Conservation (phyloP, 1,284 basidiomycete species). For the Sanghuangporus baumii region DNA sequence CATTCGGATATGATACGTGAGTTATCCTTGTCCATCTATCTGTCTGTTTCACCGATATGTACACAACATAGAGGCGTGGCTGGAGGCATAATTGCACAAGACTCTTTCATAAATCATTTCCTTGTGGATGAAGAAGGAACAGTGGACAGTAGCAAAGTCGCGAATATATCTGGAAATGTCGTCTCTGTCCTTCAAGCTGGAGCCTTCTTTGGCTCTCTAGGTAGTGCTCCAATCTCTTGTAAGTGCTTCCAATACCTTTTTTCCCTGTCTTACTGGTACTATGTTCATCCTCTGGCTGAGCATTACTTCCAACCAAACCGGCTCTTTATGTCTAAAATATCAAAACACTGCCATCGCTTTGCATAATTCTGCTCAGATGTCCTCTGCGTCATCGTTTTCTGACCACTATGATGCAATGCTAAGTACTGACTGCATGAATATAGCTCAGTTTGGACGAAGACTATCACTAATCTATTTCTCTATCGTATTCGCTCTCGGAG, state of each 20-base stretch:
- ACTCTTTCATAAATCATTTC: slow-evolving; percentile 59
- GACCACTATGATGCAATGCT: neutral
- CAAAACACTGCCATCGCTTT: no score
- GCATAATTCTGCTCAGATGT: neutral
- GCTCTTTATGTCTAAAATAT: no score
- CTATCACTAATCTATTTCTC: slow-evolving; percentile 54
- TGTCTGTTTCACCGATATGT: no score
- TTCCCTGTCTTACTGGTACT: neutral
- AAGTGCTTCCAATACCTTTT: slow-evolving; percentile 14
- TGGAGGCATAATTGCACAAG: slow-evolving; percentile 60
- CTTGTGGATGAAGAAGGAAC: slow-evolving; percentile 39
- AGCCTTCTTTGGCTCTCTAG: slow-evolving; percentile 74
- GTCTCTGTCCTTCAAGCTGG: slow-evolving; percentile 78
- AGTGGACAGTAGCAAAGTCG: slow-evolving; percentile 29
- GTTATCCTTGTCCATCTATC: slow-evolving; percentile 24
- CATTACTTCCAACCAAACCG: neutral
- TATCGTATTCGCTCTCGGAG: slow-evolving; percentile 61
- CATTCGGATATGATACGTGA: slow-evolving; percentile 74
- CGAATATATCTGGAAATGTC: slow-evolving; percentile 55
- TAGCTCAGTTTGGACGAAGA: slow-evolving; percentile 51
- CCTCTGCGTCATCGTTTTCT: neutral
- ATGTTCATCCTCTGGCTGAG: neutral
- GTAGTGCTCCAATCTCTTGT: slow-evolving; percentile 61
- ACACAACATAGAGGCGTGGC: slow-evolving; percentile 39
- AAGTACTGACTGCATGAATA: neutral